phyloP scores from a whole-genome alignment of 257 asterid genomes.

The Jacaranda copaia region DNA sequence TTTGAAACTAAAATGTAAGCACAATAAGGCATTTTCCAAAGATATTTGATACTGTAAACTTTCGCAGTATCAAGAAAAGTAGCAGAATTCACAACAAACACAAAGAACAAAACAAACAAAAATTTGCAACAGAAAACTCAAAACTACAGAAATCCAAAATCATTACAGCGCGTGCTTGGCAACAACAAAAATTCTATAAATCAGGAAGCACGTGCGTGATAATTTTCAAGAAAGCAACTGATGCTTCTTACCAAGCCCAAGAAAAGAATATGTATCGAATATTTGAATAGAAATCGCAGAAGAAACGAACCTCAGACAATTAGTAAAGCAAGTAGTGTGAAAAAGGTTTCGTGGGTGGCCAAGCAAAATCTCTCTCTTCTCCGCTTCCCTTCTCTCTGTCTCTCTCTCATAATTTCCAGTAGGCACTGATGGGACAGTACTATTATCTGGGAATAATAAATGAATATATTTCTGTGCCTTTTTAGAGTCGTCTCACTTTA shows the following conservation, averaged over 20 bases:
- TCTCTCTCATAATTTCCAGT: slow-evolving; percentile 33
- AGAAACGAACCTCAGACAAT: slow-evolving; percentile 37
- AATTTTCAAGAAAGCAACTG: background rate
- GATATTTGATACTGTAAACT: background rate
- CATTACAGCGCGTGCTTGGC: slow-evolving; percentile 4
- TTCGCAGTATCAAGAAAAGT: slow-evolving; percentile 21
- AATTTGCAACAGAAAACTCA: slow-evolving; percentile 12
- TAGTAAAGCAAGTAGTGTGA: slow-evolving; percentile 38
- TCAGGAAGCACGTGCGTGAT: slow-evolving; percentile 2
- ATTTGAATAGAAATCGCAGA: slow-evolving; percentile 18
- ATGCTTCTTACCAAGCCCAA: slow-evolving; percentile 8
- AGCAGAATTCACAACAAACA: slow-evolving; percentile 29
- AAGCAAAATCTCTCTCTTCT: slow-evolving; percentile 15
- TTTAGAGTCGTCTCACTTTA: slow-evolving; percentile 30
- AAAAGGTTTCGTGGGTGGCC: slow-evolving; percentile 34
- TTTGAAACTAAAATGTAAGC: background rate
- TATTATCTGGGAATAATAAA: slow-evolving; percentile 5
- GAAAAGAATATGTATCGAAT: background rate
- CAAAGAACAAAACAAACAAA: background rate
- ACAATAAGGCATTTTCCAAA: background rate
- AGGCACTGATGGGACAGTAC: slow-evolving; percentile 21
- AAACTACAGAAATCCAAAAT: slow-evolving; percentile 30
- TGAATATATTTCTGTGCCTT: slow-evolving; percentile 13
- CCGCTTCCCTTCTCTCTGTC: no score
- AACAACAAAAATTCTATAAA: background rate